These are phyloP conservation scores for Dendrocalamus latiflorus DNA, from an alignment of 202 grass and related monocot genomes.

Conservation along the genomic window DNA sequence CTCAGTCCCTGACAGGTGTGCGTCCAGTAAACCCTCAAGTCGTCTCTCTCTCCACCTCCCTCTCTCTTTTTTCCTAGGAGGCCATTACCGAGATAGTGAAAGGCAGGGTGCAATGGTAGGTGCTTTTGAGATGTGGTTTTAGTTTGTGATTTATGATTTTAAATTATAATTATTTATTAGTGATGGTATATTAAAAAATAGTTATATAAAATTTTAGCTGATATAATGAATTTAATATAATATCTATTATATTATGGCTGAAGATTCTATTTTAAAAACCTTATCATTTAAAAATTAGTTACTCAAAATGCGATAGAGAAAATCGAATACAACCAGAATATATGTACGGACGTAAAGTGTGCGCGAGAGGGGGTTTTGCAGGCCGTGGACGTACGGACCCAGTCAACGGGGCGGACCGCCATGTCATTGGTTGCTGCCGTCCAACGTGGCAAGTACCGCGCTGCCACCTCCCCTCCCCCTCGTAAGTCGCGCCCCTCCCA, in stretches of 20 bases:
- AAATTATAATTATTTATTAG: too few relatives aligned
- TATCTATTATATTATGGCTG: too few relatives aligned
- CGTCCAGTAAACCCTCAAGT: background rate
- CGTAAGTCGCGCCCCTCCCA: background rate
- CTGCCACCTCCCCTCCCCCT: constrained; percentile 24
- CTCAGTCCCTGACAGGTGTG: constrained; percentile 25
- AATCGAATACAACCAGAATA: background rate
- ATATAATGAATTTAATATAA: too few relatives aligned
- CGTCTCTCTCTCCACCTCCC: too few relatives aligned
- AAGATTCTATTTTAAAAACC: too few relatives aligned
- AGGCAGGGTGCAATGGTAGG: background rate
- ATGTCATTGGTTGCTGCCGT: constrained; percentile 22
- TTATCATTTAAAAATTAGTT: too few relatives aligned
- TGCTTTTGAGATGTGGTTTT: too few relatives aligned
- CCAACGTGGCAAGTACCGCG: constrained; percentile 34
- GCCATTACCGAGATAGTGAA: background rate
- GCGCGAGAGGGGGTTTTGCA: background rate
- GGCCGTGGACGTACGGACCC: constrained; percentile 42
- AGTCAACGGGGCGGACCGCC: constrained; percentile 59
- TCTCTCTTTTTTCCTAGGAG: background rate
- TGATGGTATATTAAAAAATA: too few relatives aligned
- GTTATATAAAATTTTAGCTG: too few relatives aligned
- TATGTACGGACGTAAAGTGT: background rate
- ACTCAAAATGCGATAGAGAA: too few relatives aligned
- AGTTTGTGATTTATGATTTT: accelerated